Base-by-base conservation (phyloP, 768 basidiomycete species). In the Hysterangium stoloniferum region DNA sequence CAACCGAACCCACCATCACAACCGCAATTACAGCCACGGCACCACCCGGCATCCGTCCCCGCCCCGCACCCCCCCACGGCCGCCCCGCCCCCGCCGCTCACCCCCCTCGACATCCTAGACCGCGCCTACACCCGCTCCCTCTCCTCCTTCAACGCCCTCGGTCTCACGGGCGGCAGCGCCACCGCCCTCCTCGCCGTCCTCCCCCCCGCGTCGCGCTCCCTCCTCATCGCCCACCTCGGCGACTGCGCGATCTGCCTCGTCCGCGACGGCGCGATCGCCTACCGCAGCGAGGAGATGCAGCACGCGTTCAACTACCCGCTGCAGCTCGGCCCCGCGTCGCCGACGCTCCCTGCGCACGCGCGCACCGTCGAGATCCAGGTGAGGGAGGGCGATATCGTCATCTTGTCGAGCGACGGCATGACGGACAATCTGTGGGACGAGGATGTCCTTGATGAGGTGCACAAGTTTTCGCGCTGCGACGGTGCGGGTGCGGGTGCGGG, bases 241-340 rank as follows among this genome's bases (percentile, higher is more conserved):
- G 90, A 94, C 59, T 90, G 90, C 62, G 85, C 86, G 77, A 82
- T 83, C 20, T 84, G 89, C 75, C 74, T 96, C 19, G 80, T 97
- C 17, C 79, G 93, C 2, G 58, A 65, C 9, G 82, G 77, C 5
- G 72, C 79, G 48, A 80, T 96, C 37, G 78, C 81, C 1, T 96
- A 91, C 82, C 75, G 92, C 28, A 86, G 82, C 43, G 79, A 87
- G 36, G 94, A 96, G 65, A 94, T 95, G 88, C 93, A 92, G 80
- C 92, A 90, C 77, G 76, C 74, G 71, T 82, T 82, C 64, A 82
- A 82, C 57, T 77, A 75, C n/a, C 81, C 79, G 0, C 70, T 74
- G 25, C 80, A 82, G 58, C 78, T 84, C 27, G 80, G 80, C 6
- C 80, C 80, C 2, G 68, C 75, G 35, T 76, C 76, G 2, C 66